Evolutionary conservation across 805 yeast genomes (phyloP).

Genomic region (Groenewaldozyma tartarivorans): DNA sequence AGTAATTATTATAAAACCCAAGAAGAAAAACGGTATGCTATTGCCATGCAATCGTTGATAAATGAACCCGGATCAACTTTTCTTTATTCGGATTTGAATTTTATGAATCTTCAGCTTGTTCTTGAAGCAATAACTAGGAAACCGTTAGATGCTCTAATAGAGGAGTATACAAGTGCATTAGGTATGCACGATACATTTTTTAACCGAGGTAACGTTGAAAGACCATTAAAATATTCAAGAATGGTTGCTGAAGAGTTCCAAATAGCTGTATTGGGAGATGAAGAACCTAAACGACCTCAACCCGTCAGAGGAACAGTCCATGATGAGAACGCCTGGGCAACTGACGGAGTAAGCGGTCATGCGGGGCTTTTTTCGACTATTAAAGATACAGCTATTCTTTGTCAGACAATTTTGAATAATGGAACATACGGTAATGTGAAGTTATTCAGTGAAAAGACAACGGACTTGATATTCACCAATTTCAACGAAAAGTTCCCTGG

Average conservation of each 20-base stretch:
- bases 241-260: constrained; percentile 9
- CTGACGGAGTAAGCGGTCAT: constrained; percentile 10
- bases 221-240: background rate
- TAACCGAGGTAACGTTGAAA: background rate
- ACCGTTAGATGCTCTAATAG: constrained; percentile 2
- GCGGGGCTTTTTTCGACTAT: constrained; percentile 12
- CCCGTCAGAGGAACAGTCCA: constrained; percentile 14
- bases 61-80: constrained; percentile 6
- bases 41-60: constrained; percentile 1
- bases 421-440: constrained; percentile 3
- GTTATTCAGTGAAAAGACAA: constrained; percentile 1
- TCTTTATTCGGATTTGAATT: constrained; percentile 7
- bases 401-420: constrained; percentile 7
- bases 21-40: constrained; percentile 1
- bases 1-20: background rate
- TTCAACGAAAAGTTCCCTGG: constrained; percentile 7
- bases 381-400: constrained; percentile 7
- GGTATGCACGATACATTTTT: constrained; percentile 8
- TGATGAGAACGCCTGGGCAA: constrained; percentile 12
- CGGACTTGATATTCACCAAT: constrained; percentile 4
- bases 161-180: constrained; percentile 3
- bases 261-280: constrained; percentile 3
- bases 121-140: constrained; percentile 4
- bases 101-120: constrained; percentile 5
- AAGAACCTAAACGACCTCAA: constrained; percentile 8